Percentiles rank a stretch among this genome's conserved stretches.
Conservation (phyloP, 1,284 basidiomycete genomes). For the Takashimella tepidaria region DNA sequence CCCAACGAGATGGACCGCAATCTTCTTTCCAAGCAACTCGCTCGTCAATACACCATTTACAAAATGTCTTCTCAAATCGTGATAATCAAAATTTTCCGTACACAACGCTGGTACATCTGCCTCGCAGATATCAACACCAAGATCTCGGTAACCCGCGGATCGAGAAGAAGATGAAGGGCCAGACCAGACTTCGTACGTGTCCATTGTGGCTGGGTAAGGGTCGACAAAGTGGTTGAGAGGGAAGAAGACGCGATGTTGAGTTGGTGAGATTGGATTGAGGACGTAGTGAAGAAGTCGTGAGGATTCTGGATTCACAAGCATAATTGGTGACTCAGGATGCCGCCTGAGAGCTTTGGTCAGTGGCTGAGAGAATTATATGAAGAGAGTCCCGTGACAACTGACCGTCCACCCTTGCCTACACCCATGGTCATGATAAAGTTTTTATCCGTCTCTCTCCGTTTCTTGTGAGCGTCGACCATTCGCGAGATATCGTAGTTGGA, state of each 20-base stretch:
- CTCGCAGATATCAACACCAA: slow-evolving; percentile 52
- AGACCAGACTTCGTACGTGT: slow-evolving; percentile 84
- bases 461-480: slow-evolving; percentile 83
- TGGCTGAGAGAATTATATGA: too few species aligned
- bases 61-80: slow-evolving; percentile 84
- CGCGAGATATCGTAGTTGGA: slow-evolving; percentile 88
- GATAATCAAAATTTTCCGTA: slow-evolving; percentile 99
- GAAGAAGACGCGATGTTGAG: slow-evolving; percentile 39
- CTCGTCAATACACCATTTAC: slow-evolving; percentile 94
- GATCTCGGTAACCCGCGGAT: slow-evolving; percentile 41
- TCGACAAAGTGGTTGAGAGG: slow-evolving; percentile 49
- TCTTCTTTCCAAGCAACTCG: slow-evolving; percentile 91
- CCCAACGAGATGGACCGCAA: slow-evolving; percentile 81
- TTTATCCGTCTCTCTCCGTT: slow-evolving; percentile 77
- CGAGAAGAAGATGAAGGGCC: slow-evolving; percentile 39
- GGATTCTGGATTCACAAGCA: slow-evolving; percentile 46
- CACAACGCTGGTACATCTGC: slow-evolving; percentile 78
- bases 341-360: slow-evolving; percentile 53
- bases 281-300: slow-evolving; percentile 42
- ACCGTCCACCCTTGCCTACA: slow-evolving; percentile 52
- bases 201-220: slow-evolving; percentile 49
- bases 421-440: slow-evolving; percentile 96
- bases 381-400: slow-evolving; percentile 9
- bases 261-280: slow-evolving; percentile 41
- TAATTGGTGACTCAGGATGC: slow-evolving; percentile 47